A percentile compares a stretch with the other conserved stretches of the same genome.
These are phyloP conservation scores for Tulasnella sp. DNA, from an alignment of 768 basidiomycete species.

Conservation along the genomic window DNA sequence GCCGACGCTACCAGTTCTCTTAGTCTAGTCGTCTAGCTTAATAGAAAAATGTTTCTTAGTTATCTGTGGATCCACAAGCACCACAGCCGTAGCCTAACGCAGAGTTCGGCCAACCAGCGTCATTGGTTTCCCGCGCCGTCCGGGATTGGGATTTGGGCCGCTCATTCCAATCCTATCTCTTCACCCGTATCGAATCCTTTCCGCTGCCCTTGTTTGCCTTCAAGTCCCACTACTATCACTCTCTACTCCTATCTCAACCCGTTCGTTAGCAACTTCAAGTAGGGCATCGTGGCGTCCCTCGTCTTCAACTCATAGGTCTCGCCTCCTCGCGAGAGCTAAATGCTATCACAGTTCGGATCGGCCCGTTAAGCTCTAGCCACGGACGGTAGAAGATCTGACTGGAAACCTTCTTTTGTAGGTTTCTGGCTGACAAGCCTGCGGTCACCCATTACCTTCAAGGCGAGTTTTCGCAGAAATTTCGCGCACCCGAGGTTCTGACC, in stretches of 20 bases:
- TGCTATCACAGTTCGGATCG: conserved; percentile 7
- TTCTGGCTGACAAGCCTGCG: conserved; percentile 24
- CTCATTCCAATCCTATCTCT: background rate
- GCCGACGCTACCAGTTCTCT: background rate
- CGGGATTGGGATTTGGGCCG: background rate
- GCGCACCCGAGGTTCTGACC: background rate
- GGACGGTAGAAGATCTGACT: background rate
- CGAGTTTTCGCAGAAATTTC: conserved; percentile 2
- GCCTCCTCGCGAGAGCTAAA: conserved; percentile 7
- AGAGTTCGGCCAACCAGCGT: background rate
- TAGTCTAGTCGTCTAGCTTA: background rate
- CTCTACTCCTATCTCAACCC: background rate
- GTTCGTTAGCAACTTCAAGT: background rate
- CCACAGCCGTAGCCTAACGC: too few species aligned
- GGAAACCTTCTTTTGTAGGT: background rate
- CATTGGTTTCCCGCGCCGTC: background rate
- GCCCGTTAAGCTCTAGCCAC: background rate
- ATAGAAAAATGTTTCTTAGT: background rate
- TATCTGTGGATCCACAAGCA: background rate
- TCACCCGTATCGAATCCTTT: background rate
- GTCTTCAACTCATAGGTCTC: background rate
- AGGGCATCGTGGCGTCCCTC: background rate
- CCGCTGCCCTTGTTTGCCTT: background rate
- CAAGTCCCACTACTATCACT: background rate
- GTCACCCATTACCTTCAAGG: conserved; percentile 18